Evolutionary conservation across 2,329 filamentous ascomycete genomes (phyloP).

Genomic region (Ceratocystiopsis sp.): DNA sequence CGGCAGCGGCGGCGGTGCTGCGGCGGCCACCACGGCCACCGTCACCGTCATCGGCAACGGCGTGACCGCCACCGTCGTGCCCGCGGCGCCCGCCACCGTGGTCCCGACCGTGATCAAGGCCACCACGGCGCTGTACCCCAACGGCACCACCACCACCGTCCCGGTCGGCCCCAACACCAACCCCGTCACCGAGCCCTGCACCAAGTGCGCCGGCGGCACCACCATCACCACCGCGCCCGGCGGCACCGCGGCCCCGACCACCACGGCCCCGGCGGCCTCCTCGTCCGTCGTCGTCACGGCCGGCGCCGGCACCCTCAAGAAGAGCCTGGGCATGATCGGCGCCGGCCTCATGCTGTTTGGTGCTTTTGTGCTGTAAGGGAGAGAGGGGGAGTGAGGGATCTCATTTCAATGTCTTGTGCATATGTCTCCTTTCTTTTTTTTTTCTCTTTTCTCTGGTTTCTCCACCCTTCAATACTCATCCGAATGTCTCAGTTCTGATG

Average conservation of each 20-base stretch:
- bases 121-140: not conserved
- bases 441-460: not conserved
- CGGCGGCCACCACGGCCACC: not conserved
- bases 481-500: not conserved
- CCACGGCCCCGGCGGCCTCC: not conserved
- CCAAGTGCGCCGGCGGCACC: not conserved
- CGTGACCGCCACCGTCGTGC: slow-evolving; percentile 7
- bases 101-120: not conserved
- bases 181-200: slow-evolving; percentile 2
- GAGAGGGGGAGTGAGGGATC: not conserved
- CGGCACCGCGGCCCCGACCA: not conserved
- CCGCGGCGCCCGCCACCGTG: slow-evolving; percentile 1
- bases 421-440: not conserved
- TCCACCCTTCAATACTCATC: not conserved
- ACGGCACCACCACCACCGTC: not conserved
- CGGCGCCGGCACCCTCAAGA: slow-evolving; percentile 7
- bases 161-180: not conserved
- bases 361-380: slow-evolving; percentile 4
- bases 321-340: slow-evolving; percentile 5
- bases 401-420: not conserved
- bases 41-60: slow-evolving; percentile 6
- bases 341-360: slow-evolving; percentile 3
- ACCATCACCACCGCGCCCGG: slow-evolving; percentile 1
- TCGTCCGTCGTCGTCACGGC: slow-evolving; percentile 6
- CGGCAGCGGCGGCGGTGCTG: not conserved